Percentiles rank a stretch among this genome's conserved stretches.
Evolutionary conservation across 1,284 basidiomycete species (phyloP).

Genomic region (Pisolithus thermaeus): DNA sequence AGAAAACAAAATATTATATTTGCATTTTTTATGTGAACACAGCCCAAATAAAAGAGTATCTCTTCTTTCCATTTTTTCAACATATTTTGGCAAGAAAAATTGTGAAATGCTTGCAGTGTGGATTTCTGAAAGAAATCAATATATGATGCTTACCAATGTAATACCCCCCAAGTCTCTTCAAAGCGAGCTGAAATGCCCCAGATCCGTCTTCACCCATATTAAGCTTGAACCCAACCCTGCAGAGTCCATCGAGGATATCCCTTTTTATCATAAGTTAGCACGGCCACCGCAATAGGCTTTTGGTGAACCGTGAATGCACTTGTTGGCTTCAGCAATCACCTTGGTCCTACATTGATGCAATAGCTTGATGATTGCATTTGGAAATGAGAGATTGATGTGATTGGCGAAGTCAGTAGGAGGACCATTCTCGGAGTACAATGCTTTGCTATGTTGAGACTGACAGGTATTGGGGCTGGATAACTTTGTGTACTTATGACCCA

Average conservation of each 20-base stretch:
- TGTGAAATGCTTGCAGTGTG: too few species aligned
- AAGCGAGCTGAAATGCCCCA: slow-evolving; percentile 30
- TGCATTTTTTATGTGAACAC: too few species aligned
- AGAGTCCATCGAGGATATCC: slow-evolving; percentile 36
- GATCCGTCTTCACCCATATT: slow-evolving; percentile 33
- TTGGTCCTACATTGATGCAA: slow-evolving; percentile 39
- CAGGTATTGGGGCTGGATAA: background rate
- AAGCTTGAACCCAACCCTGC: slow-evolving; percentile 39
- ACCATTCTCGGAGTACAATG: slow-evolving; percentile 34
- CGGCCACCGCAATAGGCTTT: background rate
- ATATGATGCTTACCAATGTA: slow-evolving; percentile 35
- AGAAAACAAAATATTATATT: too few species aligned
- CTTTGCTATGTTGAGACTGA: slow-evolving; percentile 13
- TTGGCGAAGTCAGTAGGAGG: slow-evolving; percentile 30
- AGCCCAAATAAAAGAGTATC: too few species aligned
- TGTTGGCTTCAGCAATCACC: slow-evolving; percentile 48
- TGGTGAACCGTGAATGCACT: slow-evolving; percentile 13
- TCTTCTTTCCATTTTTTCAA: too few species aligned
- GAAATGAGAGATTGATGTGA: slow-evolving; percentile 30
- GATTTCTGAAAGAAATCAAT: background rate
- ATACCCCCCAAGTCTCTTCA: slow-evolving; percentile 37
- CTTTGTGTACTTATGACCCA: slow-evolving; percentile 20
- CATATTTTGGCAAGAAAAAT: too few species aligned
- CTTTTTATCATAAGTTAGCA: slow-evolving; percentile 4
- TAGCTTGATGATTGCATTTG: slow-evolving; percentile 24